Conservation (phyloP, 768 basidiomycete genomes). For the Chlorophyllum brunneum region DNA sequence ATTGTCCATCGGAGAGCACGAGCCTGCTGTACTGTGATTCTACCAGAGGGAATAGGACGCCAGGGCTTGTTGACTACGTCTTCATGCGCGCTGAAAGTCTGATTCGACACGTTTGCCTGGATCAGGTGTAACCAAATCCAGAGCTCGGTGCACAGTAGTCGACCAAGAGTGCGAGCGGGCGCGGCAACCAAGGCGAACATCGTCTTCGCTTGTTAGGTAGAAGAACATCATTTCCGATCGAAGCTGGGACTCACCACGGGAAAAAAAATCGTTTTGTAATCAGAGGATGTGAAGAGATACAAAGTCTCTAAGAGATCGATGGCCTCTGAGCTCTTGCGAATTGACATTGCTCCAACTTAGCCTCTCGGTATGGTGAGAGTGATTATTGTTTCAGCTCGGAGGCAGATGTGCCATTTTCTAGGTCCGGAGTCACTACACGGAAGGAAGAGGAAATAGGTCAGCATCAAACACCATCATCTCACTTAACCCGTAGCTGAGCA, state of each 20-base stretch:
- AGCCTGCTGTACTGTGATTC: constrained; percentile 22
- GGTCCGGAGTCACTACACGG: too few relatives aligned
- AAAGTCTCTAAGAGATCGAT: not conserved
- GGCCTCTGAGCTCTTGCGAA: not conserved
- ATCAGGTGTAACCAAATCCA: constrained; percentile 11
- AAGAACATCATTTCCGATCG: constrained; percentile 20
- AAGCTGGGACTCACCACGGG: constrained; percentile 5
- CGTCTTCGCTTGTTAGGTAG: constrained; percentile 23
- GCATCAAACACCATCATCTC: too few relatives aligned
- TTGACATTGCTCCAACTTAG: too few relatives aligned
- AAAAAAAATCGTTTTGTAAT: constrained; percentile 12
- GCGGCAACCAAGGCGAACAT: constrained; percentile 19
- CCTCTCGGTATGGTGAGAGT: too few relatives aligned
- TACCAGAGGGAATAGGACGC: constrained; percentile 33
- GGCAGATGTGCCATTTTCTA: too few relatives aligned
- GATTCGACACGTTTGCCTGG: constrained; percentile 11
- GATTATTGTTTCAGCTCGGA: too few relatives aligned
- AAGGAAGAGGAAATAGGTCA: too few relatives aligned
- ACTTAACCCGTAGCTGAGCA: too few relatives aligned
- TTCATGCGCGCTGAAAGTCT: constrained; percentile 6
- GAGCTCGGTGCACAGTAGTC: constrained; percentile 26
- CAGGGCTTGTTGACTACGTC: constrained; percentile 17
- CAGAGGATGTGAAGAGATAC: constrained; percentile 10
- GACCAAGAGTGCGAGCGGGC: constrained; percentile 28
- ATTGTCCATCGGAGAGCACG: constrained; percentile 28